A percentile compares a stretch with the other conserved stretches of the same genome.
Evolutionary conservation across 2,329 filamentous ascomycete species (phyloP).

Genomic region (Pyricularia sp.): DNA sequence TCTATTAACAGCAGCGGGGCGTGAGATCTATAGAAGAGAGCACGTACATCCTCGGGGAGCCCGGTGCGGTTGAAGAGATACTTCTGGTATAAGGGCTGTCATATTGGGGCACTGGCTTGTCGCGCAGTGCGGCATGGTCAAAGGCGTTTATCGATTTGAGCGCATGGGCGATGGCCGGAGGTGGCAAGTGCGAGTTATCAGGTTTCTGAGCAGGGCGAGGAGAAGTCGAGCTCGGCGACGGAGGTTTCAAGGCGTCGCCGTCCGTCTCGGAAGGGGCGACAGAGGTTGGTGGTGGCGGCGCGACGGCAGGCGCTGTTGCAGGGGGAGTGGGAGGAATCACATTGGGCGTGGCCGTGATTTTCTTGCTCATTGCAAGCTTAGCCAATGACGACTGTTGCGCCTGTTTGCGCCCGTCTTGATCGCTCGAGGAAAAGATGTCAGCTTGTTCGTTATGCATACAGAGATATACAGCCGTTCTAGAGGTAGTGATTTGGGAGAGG

Average conservation of each 20-base stretch:
- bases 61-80: conserved; percentile 48
- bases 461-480: background rate
- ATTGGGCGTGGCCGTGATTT: conserved; percentile 23
- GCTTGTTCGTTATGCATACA: conserved; percentile 1
- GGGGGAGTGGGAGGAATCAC: conserved; percentile 17
- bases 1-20: background rate
- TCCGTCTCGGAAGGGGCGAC: background rate
- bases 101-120: conserved; percentile 24
- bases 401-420: conserved; percentile 11
- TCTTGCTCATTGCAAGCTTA: conserved; percentile 25
- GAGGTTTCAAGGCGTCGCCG: conserved; percentile 10
- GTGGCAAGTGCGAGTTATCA: conserved; percentile 6
- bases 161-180: conserved; percentile 18
- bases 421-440: background rate
- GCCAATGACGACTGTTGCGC: conserved; percentile 17
- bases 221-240: conserved; percentile 8
- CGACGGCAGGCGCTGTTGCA: conserved; percentile 2
- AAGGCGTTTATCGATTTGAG: conserved; percentile 30
- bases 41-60: conserved; percentile 48
- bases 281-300: conserved; percentile 6
- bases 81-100: conserved; percentile 48
- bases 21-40: conserved; percentile 10
- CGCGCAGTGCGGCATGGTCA: conserved; percentile 21
- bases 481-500: background rate
- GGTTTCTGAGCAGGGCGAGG: background rate